Conservation (phyloP, 73 alveolate species). For the Paramecium sexaurelia region DNA sequence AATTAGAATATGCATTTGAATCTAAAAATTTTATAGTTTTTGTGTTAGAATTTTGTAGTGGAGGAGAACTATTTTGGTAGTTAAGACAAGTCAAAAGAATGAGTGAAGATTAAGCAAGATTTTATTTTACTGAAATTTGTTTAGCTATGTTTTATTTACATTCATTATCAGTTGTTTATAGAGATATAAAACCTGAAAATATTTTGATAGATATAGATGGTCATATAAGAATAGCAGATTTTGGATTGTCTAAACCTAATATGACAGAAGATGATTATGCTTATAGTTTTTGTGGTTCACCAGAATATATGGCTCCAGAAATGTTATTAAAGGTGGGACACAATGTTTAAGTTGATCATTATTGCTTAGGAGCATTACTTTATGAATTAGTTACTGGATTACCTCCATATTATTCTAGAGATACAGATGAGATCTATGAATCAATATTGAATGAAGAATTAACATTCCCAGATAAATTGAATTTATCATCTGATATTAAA, state of each 20-base stretch:
- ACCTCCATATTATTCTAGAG: constrained; percentile 72
- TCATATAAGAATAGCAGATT: constrained; percentile 77
- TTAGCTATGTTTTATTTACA: constrained; percentile 81
- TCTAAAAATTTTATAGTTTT: constrained; percentile 74
- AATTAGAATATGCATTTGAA: constrained; percentile 83
- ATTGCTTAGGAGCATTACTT: constrained; percentile 73
- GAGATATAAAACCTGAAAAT: constrained; percentile 88
- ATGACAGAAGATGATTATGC: constrained; percentile 70
- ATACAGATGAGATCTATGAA: constrained; percentile 68
- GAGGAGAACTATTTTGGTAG: constrained; percentile 91
- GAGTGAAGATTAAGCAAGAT: constrained; percentile 75
- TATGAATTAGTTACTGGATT: constrained; percentile 77
- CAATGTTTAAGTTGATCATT: constrained; percentile 73
- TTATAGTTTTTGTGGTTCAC: constrained; percentile 78
- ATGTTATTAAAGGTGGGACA: constrained; percentile 74
- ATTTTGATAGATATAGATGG: constrained; percentile 81
- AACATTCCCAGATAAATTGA: constrained; percentile 61
- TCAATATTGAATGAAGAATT: constrained; percentile 69
- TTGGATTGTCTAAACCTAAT: constrained; percentile 75
- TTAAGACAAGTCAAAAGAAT: constrained; percentile 78
- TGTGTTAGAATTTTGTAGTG: constrained; percentile 85
- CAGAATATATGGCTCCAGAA: constrained; percentile 81
- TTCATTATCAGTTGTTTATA: constrained; percentile 57
- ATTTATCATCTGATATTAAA: constrained; percentile 70
- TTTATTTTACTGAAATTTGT: constrained; percentile 74